Evolutionary conservation across 208 protist genomes (phyloP), one percentile per base, ranked within the genome.

Genomic region (Naegleria fowleri): DNA sequence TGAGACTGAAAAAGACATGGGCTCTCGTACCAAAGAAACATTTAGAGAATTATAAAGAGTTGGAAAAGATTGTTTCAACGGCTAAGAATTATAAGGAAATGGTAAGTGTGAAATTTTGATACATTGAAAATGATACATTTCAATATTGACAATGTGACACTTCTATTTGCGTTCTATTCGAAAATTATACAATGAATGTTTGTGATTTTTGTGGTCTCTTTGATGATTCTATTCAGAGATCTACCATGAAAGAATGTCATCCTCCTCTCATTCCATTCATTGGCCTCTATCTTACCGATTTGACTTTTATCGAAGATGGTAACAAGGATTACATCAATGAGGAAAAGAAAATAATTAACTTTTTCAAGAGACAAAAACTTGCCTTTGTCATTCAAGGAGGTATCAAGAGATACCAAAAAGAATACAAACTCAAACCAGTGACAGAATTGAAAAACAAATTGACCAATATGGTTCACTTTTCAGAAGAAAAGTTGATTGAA

Each of bases 401-500:
- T 52, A 93, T 95, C 7, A 38, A 91, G 29, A 40, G 83, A 16
- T 95, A 92, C 67, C 92, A 94, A 52, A 55, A 91, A n/a, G 51
- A 38, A 41, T 95, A 95, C 39, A 92, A 90, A 59, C 91, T 95
- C 19, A 92, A 92, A n/a, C 5, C 86, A 25, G 93, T 95, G 25
- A 7, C 90, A 41, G 93, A 93, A 48, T 86, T 95, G 29, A 85
- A 92, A 83, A 90, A 95, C 7, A 67, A 88, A 25, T n/a, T 95
- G 29, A 86, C 19, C n/a, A 90, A 93, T 52, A 59, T 89, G 29
- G 48, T 41, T 67, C 22, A 88, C 25, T 75, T 88, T 15, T 55
- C 16, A 41, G 92, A 93, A 43, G 92, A 92, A 5, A 76, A 93
- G 33, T 59, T 93, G 25, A 89, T 91, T 51, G 67, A 83, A 79